Evolutionary conservation across 768 basidiomycete genomes (phyloP), one percentile per base, ranked within the genome.

Genomic region (Kockovaella imperatae): DNA sequence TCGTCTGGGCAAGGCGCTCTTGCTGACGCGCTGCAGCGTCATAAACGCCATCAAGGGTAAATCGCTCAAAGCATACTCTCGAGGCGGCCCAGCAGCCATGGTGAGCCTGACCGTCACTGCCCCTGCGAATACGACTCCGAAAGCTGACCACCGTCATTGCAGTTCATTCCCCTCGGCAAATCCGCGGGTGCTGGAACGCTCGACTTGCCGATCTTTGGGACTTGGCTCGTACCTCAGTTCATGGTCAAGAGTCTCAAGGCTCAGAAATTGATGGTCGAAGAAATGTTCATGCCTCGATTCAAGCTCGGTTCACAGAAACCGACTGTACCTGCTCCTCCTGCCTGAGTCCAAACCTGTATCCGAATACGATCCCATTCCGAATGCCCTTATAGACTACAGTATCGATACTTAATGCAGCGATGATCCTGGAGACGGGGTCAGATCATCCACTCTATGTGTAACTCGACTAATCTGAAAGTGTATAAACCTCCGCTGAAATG

Each of bases 211-310:
- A 32, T 89, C 74, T 89, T 96, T 84, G 91, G 95, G 72, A 89
- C 88, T 20, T 67, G 91, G 47, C 86, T 83, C n/a, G 83, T 83
- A 20, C 88, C 87, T 7, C 81, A 81, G 85, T 87, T 89, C 64
- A 90, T 93, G 88, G 77, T 90, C 25, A 90, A 91, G 72, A 83
- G 84, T 4, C 82, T 87, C 1, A 87, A 85, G 1, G 89, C 87
- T n/a, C 78, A 78, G 64, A 84, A 86, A 49, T 89, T 93, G 86
- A 72, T 78, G 50, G 86, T 95, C 29, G 75, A 79, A 6, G 64
- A 80, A 20, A 78, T 88, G 30, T 71, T 77, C 53, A 83, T 88
- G 3, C 73, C 84, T 81, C 11, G 79, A 83, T 70, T 90, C 87
- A 71, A 64, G 57, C n/a, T n/a, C n/a, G 47, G 56, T n/a, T 39